Base-by-base conservation (phyloP, 768 basidiomycete genomes). In the Coprinopsis cinerea region DNA sequence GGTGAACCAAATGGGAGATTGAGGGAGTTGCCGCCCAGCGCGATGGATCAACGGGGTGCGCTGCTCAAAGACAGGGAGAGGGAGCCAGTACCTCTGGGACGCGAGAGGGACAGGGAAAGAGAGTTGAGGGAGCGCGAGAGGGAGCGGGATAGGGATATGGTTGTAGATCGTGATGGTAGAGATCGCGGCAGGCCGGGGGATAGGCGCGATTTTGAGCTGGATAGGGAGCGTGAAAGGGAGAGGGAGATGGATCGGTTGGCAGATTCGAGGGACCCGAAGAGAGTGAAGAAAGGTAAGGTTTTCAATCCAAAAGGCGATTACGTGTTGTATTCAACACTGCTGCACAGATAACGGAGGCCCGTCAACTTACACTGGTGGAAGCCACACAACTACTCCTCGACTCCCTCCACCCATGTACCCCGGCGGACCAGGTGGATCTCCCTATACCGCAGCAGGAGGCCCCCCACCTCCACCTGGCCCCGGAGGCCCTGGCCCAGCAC, bases 1-100 rank as follows among this genome's bases (percentile, higher is more conserved):
- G n/a, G 18, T 17, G 13, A 43, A 5, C 5, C 26, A 53, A 50
- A 26, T 51, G 58, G 20, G 50, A 57, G 22, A 55, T 56, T 48
- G 55, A 60, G 42, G 51, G 52, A 7, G 54, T 55, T 11, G 52
- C 55, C 42, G 55, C 52, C 4, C 27, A 48, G 26, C 54, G 53
- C n/a, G n/a, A n/a, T n/a, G n/a, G n/a, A n/a, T n/a, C n/a, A n/a
- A n/a, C n/a, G n/a, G n/a, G n/a, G n/a, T n/a, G n/a, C n/a, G n/a
- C n/a, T n/a, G n/a, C n/a, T n/a, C n/a, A n/a, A n/a, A n/a, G 62
- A 64, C n/a, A 53, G 63, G 44, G 59, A 60, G 17, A 55, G 64
- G 46, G 58, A 59, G 10, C 40, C 56, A 32, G 56, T 59, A 18
- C 47, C 55, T 26, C 43, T 53, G 25, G 59, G 59, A n/a, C 50